phyloP scores from a whole-genome alignment of 495 filamentous ascomycete species.

The Hyaloscypha hepaticicola region DNA sequence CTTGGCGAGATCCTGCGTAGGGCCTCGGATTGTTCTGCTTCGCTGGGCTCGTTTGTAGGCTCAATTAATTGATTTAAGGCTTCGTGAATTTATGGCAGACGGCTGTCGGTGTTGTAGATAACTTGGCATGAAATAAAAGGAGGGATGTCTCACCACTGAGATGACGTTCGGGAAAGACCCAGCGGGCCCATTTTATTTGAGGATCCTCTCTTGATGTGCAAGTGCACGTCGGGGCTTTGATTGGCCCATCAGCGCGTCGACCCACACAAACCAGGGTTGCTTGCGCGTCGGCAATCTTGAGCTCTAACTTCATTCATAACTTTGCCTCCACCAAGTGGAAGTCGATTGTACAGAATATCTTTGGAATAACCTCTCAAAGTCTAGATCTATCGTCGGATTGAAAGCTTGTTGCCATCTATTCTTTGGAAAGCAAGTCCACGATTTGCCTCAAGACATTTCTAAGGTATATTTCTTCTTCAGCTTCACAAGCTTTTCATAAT shows the following conservation, averaged over 20 bases:
- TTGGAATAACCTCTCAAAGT: too few species aligned
- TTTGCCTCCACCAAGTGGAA: too few species aligned
- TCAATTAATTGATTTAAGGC: background rate
- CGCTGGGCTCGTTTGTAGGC: background rate
- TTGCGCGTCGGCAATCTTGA: background rate
- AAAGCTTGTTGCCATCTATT: background rate
- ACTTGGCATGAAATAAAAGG: background rate
- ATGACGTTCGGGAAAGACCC: background rate
- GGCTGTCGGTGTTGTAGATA: too few species aligned
- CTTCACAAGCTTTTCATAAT: conserved; percentile 42
- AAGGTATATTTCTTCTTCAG: conserved; percentile 54
- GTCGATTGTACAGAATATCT: too few species aligned
- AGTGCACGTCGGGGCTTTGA: background rate
- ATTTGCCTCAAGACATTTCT: conserved; percentile 46
- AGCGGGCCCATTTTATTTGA: background rate
- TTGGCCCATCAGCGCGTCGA: background rate
- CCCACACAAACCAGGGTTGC: background rate
- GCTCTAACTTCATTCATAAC: too few species aligned
- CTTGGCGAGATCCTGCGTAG: too few species aligned
- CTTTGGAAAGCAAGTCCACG: background rate
- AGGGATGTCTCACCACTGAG: background rate
- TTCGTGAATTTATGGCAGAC: background rate
- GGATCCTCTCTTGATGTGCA: background rate
- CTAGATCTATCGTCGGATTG: too few species aligned
- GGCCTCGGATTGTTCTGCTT: too few species aligned